Base-by-base conservation (phyloP, 1,284 basidiomycete species). In the Termitomyces sp. region DNA sequence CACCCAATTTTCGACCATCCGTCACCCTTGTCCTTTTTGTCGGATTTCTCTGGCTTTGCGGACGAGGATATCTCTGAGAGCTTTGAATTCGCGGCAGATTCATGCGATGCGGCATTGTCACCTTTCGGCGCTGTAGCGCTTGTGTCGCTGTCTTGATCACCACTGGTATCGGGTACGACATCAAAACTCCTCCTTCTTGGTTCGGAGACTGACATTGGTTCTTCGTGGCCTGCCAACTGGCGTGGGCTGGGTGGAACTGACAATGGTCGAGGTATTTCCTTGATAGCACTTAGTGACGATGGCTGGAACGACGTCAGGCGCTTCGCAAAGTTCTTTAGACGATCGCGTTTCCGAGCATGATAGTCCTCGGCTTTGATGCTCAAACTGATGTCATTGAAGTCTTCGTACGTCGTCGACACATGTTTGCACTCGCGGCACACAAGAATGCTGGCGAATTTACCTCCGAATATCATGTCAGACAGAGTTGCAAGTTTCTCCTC, bases 381-480 rank as follows among this genome's bases (percentile, higher is more conserved):
- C 43, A 98, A 76, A 48, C 90, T 92, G 62, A 98, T 84, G 70
- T 97, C 94, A 68, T 90, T 88, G 68, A 98, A 98, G 65, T 94
- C 92, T 70, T 95, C 92, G 65, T 91, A 90, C 10, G 92, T 95
- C 62, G 92, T 87, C 3, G 92, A 95, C 51, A 95, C 80, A 70
- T 92, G 78, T 68, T 94, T 94, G 81, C 94, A 98, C 54, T 86
- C 85, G 65, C 94, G 92, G 70, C 94, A 98, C 3, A 98, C 90
- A 47, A 98, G 87, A 64, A 96, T 88, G 71, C 87, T 90, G 3
- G 92, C 87, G 41, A 97, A 78, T 60, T 84, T 82, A 5, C 94
- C 94, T 50, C 91, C 89, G 64, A 97, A 98, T 52, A 97, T 78
- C 73, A 90, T 88, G 68, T 96, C 93, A 8, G 91, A 82, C 61